These are phyloP conservation scores for Sarocladiaceae sp. DNA, from an alignment of 2,329 filamentous ascomycete species.

Conservation along the genomic window DNA sequence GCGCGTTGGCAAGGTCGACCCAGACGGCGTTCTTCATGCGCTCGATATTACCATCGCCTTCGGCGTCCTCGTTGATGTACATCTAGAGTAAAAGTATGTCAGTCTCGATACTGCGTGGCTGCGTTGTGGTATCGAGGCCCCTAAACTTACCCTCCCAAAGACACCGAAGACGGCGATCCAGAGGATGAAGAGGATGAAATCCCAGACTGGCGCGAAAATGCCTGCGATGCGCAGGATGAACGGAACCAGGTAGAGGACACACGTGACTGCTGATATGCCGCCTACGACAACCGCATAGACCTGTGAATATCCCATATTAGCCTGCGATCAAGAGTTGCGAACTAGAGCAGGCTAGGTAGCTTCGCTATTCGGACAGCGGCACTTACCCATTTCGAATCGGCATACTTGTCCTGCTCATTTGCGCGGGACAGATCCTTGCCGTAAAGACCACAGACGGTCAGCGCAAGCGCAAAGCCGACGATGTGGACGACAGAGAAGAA, in stretches of 20 bases:
- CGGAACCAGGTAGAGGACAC: constrained; percentile 62
- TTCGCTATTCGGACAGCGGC: background rate
- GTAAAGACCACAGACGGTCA: constrained; percentile 77
- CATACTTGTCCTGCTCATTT: constrained; percentile 41
- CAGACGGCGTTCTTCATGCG: constrained; percentile 87
- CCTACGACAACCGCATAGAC: constrained; percentile 70
- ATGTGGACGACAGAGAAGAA: constrained; percentile 63
- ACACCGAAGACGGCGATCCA: constrained; percentile 81
- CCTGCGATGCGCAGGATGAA: constrained; percentile 49
- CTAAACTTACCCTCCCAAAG: constrained; percentile 62
- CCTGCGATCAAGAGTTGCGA: no score
- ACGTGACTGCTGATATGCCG: constrained; percentile 59
- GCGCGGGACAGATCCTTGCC: constrained; percentile 61
- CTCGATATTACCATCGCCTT: constrained; percentile 58
- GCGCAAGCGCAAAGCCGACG: constrained; percentile 69
- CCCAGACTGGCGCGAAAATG: constrained; percentile 59
- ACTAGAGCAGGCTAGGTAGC: background rate
- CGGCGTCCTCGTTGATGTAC: constrained; percentile 66
- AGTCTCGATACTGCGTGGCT: background rate
- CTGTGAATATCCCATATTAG: constrained; percentile 18
- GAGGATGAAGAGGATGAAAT: constrained; percentile 67
- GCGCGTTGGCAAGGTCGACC: constrained; percentile 70
- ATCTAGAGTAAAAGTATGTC: constrained; percentile 35
- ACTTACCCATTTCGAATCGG: constrained; percentile 67
- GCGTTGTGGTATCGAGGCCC: background rate